Evolutionary conservation across 768 basidiomycete species (phyloP).

Genomic region (Rhodotorula diobovata): DNA sequence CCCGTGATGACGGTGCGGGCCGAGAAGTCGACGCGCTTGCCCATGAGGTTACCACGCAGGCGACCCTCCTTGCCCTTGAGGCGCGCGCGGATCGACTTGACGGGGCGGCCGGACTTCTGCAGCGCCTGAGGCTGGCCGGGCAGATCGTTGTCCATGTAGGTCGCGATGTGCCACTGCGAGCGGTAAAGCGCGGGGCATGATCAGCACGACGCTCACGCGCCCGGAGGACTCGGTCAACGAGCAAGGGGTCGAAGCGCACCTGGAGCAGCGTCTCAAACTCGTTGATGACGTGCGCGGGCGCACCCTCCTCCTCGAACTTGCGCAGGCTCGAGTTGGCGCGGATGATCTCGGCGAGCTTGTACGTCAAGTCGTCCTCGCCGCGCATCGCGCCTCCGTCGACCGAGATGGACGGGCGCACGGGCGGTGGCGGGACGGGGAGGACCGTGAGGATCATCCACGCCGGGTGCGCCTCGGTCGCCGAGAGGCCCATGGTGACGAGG

Average conservation of each 20-base stretch:
- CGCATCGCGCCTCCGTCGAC: slow-evolving; percentile 95
- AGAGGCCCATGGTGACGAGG: slow-evolving; percentile 80
- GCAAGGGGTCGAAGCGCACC: slow-evolving; percentile 53
- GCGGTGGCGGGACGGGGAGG: slow-evolving; percentile 93
- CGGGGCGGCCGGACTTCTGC: slow-evolving; percentile 93
- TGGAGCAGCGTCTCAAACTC: slow-evolving; percentile 95
- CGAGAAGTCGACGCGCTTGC: slow-evolving; percentile 98
- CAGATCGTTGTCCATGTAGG: slow-evolving; percentile 99
- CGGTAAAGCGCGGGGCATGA: neutral
- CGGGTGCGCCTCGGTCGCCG: slow-evolving; percentile 90
- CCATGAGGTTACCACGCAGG: slow-evolving; percentile 96
- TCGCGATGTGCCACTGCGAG: slow-evolving; percentile 88
- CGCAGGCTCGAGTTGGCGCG: slow-evolving; percentile 89
- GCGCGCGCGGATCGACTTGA: slow-evolving; percentile 96
- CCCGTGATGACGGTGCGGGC: slow-evolving; percentile 99
- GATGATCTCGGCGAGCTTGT: slow-evolving; percentile 94
- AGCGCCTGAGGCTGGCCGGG: slow-evolving; percentile 95
- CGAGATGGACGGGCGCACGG: slow-evolving; percentile 94
- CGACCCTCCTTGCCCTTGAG: slow-evolving; percentile 99
- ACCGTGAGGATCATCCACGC: slow-evolving; percentile 99
- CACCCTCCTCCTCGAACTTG: slow-evolving; percentile 90
- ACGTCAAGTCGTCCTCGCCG: slow-evolving; percentile 96
- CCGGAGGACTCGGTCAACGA: neutral
- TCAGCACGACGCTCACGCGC: too few species aligned
- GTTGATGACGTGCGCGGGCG: slow-evolving; percentile 88